Evolutionary conservation across 345 rosid species (phyloP), one percentile per base, ranked within the genome.

Genomic region (Adansonia digitata): DNA sequence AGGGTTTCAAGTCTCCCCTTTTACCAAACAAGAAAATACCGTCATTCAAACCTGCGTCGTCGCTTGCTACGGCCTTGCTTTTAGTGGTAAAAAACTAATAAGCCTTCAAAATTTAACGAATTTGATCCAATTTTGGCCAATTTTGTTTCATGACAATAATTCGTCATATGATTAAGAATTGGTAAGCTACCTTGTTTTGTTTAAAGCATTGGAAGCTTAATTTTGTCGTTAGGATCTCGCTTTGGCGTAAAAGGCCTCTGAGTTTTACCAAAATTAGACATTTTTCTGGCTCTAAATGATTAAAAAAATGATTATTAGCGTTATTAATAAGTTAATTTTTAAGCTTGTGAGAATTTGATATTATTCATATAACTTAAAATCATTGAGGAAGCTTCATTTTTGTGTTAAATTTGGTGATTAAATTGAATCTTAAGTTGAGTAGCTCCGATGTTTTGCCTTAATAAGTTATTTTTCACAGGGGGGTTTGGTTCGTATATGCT

Each of bases 11-110:
- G 81, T 85, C 34, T 75, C 82, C 67, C 97, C 94, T 0, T 94
- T 94, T 67, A 92, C 97, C 9, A 88, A 90, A 79, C 97, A 94
- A 80, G 98, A 94, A 87, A 92, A 90, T 81, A 90, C 97, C 31
- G 94, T 94, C 51, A 89, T 94, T 43, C 97, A 94, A 78, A 94
- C 98, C 51, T 90, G 97, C 71, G 97, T 94, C 18, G 97, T 94
- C 20, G 97, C 97, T 42, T 90, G 97, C 80, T 92, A 92, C 29
- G 97, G 97, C 83, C 92, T 94, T 64, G 94, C 97, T 40, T 92
- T 83, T 74, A 94, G 94, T 77, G 94, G 98, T 79, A 70, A 48
- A 40, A 3, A 15, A 37, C 39, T 5, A 27, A 59, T 27, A 14
- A 13, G 63, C 37, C 17, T 15, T 60, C 0, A 43, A 66, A n/a